Conservation (phyloP, 2,329 filamentous ascomycete genomes). For the Xylaria sp. region DNA sequence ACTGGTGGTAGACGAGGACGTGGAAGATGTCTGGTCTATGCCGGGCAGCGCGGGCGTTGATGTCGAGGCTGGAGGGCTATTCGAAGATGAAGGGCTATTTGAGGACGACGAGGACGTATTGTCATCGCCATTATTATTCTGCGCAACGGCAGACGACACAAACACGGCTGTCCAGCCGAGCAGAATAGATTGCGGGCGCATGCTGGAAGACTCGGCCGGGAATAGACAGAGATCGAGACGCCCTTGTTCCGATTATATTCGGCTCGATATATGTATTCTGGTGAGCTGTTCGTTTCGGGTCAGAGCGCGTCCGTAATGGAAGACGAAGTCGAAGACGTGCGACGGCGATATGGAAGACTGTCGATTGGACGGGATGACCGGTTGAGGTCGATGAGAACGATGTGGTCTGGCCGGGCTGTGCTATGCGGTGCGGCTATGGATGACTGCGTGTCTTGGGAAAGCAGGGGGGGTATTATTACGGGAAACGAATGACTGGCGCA, state of each 20-base stretch:
- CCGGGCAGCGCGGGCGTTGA: constrained; percentile 28
- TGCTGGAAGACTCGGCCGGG: constrained; percentile 35
- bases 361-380: constrained; percentile 3
- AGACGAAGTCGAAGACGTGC: neutral
- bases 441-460: constrained; percentile 2
- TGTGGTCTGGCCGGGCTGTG: constrained; percentile 11
- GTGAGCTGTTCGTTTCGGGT: neutral
- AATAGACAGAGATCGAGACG: constrained; percentile 25
- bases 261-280: neutral
- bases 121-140: constrained; percentile 28
- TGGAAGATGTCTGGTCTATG: constrained; percentile 33
- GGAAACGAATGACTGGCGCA: constrained; percentile 34
- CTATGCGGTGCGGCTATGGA: constrained; percentile 12
- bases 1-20: constrained; percentile 32
- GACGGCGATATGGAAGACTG: neutral
- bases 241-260: constrained; percentile 4
- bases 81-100: constrained; percentile 14
- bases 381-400: constrained; percentile 11
- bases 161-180: constrained; percentile 40
- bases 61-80: constrained; percentile 17
- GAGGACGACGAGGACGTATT: constrained; percentile 23
- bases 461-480: constrained; percentile 7
- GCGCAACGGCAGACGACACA: constrained; percentile 43
- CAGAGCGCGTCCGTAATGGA: neutral
- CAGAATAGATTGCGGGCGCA: constrained; percentile 45